Evolutionary conservation across 164 flowering plant genomes (phyloP), one percentile per base, ranked within the genome.

Genomic region (Protea cynaroides): DNA sequence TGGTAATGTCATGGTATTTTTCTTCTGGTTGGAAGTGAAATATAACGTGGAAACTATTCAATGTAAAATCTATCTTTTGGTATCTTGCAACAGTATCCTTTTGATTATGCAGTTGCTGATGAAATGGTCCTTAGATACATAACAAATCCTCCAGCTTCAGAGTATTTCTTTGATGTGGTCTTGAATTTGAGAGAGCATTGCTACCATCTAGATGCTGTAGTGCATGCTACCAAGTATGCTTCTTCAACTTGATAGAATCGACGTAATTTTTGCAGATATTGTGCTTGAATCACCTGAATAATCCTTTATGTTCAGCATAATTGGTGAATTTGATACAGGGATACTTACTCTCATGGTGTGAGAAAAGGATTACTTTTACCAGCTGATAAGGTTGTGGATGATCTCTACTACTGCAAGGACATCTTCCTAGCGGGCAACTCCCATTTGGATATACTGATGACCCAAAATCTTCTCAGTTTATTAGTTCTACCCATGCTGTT

Each of bases 21-120:
- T 17, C 24, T 18, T 22, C 57, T 46, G 43, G 50, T 63, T 12
- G 12, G 53, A 37, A 61, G 17, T 60, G 29, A 37, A 54, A 55
- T 25, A 19, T 29, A 34, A 49, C 52, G 14, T 4, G 46, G 58
- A 37, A 46, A 43, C n/a, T 19, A 34, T 49, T 66, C 25, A 63
- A 66, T 50, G 21, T 52, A 46, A 65, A 12, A 40, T 9, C 10
- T 53, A 38, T 52, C 53, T 17, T 68, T 65, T 72, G 71, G 66
- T 66, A 74, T 57, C 43, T 66, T 76, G 72, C 67, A 50, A 74
- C 73, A 66, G 64, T 67, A 63, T 71, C 59, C 57, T 69, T 76
- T 83, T 74, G 72, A 56, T 77, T 70, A 51, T 83, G 84, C 90
- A 85, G 90, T 82, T 61, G 44, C 83, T 44, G 87, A 85, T 74